Evolutionary conservation across 2,329 filamentous ascomycete species (phyloP).

Genomic region (Ophiostoma sp.): DNA sequence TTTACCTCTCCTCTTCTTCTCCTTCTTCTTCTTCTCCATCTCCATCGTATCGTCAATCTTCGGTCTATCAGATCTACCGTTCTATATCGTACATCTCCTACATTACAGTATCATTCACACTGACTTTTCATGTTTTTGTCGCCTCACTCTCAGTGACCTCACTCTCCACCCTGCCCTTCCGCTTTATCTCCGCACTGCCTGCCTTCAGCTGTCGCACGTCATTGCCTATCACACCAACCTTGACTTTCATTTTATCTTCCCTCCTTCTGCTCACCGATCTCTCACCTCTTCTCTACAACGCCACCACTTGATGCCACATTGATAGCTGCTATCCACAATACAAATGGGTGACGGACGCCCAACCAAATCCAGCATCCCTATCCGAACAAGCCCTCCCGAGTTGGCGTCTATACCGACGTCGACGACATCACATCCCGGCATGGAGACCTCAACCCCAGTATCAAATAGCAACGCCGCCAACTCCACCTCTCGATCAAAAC

Average conservation of each 20-base stretch:
- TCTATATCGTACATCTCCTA: background rate
- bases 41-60: background rate
- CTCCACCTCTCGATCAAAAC: background rate
- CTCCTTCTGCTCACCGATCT: background rate
- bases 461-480: no score
- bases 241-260: background rate
- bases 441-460: background rate
- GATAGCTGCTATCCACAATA: background rate
- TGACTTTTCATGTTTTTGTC: background rate
- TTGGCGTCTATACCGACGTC: background rate
- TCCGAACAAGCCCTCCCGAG: conserved; percentile 7
- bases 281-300: background rate
- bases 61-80: background rate
- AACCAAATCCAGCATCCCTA: conserved; percentile 1
- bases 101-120: background rate
- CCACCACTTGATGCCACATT: background rate
- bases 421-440: background rate
- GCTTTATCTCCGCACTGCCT: background rate
- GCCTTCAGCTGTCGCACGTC: conserved; percentile 6
- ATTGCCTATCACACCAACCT: background rate
- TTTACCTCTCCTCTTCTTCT: background rate
- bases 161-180: background rate
- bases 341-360: conserved; percentile 11
- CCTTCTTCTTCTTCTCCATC: background rate
- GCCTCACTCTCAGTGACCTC: no score